Evolutionary conservation across 1,284 basidiomycete species (phyloP).

Genomic region (Ganoderma boninense): DNA sequence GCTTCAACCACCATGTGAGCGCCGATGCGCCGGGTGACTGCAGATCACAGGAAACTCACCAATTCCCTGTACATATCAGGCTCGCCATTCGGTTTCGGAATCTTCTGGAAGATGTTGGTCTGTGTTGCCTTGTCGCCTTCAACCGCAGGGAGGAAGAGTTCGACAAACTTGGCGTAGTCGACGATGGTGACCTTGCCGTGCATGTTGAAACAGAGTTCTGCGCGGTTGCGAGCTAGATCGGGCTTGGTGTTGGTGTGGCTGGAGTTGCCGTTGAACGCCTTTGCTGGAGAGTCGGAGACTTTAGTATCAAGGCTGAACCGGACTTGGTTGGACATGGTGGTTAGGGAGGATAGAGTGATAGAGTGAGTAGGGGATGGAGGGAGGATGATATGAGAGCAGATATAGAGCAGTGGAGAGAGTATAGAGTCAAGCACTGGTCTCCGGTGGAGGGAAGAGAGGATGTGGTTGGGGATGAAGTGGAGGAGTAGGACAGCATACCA

Average conservation of each 20-base stretch:
- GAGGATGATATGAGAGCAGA: no score
- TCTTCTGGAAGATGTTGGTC: no score
- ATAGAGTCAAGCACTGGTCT: neutral
- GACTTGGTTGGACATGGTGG: conserved; percentile 4
- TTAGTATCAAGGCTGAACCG: neutral
- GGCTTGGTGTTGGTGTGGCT: neutral
- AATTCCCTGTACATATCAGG: neutral
- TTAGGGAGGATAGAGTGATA: neutral
- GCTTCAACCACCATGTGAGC: no score
- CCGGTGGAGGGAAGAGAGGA: neutral
- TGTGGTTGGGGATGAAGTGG: neutral
- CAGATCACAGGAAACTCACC: neutral
- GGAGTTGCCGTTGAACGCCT: neutral
- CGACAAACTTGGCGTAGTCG: no score
- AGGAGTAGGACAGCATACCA: neutral
- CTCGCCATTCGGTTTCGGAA: no score
- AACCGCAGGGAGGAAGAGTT: no score
- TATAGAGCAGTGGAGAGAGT: neutral
- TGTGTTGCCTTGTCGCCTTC: no score
- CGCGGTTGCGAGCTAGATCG: neutral
- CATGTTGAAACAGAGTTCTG: conserved; percentile 8
- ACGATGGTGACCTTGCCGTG: no score
- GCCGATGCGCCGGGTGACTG: neutral
- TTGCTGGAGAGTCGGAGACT: neutral
- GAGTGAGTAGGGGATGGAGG: neutral